Evolutionary conservation across 2,329 filamentous ascomycete species (phyloP), one percentile per base, ranked within the genome.

Genomic region (Fusarium xylarioides): DNA sequence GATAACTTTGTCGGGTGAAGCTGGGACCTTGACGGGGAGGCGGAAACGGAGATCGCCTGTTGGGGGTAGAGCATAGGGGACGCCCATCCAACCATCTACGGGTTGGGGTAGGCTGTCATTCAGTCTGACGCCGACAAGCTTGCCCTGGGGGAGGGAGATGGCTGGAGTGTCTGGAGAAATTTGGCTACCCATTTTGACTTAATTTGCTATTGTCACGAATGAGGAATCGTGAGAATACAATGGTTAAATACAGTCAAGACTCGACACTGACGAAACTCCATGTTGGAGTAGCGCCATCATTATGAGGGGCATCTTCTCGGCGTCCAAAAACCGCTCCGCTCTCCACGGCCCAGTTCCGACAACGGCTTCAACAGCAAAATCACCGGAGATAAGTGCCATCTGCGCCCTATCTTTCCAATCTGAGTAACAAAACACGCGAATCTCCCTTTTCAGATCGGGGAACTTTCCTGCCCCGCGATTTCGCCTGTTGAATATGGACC

Each of bases 21-120:
- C 54, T 18, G 73, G 64, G 4, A 83, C 68, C 40, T 63, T 75
- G 35, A 65, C 78, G 2, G 85, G 77, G 8, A 79, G 82, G 11
- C 79, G 80, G 67, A 88, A 88, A 19, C 86, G 82, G 26, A 79
- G 79, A n/a, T 86, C 80, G 0, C 84, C 86, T 5, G 78, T 81
- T 16, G 86, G 85, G 7, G 85, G 83, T 6, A 84, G 74, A 0
- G 84, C 86, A 67, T 87, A 88, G 1, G 85, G 86, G 16, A 89
- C 82, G 2, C 86, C 85, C 2, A 85, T 78, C 71, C 88, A 89
- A 18, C 78, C 73, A 34, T 85, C 82, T 23, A 84, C 72, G 1
- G 79, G 68, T 23, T 75, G 68, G 15, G 77, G 77, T 23, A 77
- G 62, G 11, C 35, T 47, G 16, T 77, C 74, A 3, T 53, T 58